Conservation (phyloP, 371 early-diverging fungal genomes). For the Saksenaea vasiformis region DNA sequence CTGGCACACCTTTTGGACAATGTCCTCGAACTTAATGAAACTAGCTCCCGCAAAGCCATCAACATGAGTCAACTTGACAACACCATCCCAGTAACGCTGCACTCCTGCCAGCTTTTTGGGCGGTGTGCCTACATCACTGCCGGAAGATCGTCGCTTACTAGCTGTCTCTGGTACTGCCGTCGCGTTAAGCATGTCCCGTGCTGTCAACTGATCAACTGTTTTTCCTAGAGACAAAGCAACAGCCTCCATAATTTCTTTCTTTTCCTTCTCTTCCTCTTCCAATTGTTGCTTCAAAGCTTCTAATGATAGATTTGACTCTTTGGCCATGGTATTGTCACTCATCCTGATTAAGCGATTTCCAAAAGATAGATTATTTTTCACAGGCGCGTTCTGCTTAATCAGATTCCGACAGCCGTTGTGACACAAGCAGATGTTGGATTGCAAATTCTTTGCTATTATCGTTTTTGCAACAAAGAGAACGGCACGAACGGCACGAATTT, state of each 20-base stretch:
- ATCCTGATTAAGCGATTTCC: not conserved
- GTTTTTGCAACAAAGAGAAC: too few relatives aligned
- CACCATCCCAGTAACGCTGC: conserved; percentile 36
- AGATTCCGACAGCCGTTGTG: not conserved
- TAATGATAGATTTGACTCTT: not conserved
- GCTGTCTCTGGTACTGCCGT: not conserved
- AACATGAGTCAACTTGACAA: conserved; percentile 43
- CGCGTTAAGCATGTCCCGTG: conserved; percentile 32
- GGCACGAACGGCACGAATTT: too few relatives aligned
- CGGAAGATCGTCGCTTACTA: not conserved
- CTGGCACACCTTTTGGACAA: conserved; percentile 35
- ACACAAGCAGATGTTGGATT: too few relatives aligned
- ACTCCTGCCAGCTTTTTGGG: not conserved
- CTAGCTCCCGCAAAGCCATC: conserved; percentile 34
- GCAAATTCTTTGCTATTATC: too few relatives aligned
- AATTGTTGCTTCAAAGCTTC: conserved; percentile 5
- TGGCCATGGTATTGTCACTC: not conserved
- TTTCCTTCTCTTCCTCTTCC: conserved; percentile 23
- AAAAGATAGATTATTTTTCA: not conserved
- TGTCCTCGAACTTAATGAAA: conserved; percentile 37
- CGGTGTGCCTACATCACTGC: not conserved
- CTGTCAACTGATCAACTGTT: conserved; percentile 38
- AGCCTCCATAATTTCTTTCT: conserved; percentile 29
- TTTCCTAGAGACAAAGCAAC: conserved; percentile 47
- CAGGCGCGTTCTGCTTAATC: not conserved